Base-by-base conservation (phyloP, 805 yeast species). In the Hanseniaspora clermontiae region DNA sequence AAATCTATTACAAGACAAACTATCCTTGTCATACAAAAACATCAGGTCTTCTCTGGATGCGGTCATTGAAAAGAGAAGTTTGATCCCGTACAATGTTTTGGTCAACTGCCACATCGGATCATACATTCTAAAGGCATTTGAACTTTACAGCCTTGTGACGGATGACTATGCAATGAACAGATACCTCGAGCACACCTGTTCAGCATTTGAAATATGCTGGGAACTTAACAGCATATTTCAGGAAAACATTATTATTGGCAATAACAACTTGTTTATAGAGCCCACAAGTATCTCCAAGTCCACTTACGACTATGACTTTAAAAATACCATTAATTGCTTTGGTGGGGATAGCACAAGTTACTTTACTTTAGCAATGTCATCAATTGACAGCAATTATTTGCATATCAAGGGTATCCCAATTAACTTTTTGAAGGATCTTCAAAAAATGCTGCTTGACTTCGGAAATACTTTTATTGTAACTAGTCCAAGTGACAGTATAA, bases 321-420 rank as follows among this genome's bases (percentile, higher is more conserved):
- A 53, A 31, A 46, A 39, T 31, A 38, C 57, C 14, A 49, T 42
- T 20, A 27, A 15, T 15, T 36, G 39, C 10, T 40, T 42, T 2
- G 52, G 56, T 17, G 51, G 55, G 4, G 57, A 45, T n/a, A 53
- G 37, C n/a, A 49, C 57, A 4, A 46, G 56, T 7, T 50, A 43
- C n/a, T 52, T 20, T 42, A 32, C 31, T 8, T 48, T 58, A 47
- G 36, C 40, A 42, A 31, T 49, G 19, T 7, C 57, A 11, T 39
- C 49, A 9, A 14, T 38, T 7, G 29, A 45, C 27, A 52, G 49
- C 20, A 17, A 38, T 5, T 51, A 17, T 17, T 14, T 59, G 3
- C 54, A 53, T 31, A 32, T 49, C 27, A 57, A 51, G 9, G 38
- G 51, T 7, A 53, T 57, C 15, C 51, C 60, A 9, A 17, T 55